A percentile compares a stretch with the other conserved stretches of the same genome.
phyloP scores from a whole-genome alignment of 1,284 basidiomycete species.

The Papiliotrema fonsecae region DNA sequence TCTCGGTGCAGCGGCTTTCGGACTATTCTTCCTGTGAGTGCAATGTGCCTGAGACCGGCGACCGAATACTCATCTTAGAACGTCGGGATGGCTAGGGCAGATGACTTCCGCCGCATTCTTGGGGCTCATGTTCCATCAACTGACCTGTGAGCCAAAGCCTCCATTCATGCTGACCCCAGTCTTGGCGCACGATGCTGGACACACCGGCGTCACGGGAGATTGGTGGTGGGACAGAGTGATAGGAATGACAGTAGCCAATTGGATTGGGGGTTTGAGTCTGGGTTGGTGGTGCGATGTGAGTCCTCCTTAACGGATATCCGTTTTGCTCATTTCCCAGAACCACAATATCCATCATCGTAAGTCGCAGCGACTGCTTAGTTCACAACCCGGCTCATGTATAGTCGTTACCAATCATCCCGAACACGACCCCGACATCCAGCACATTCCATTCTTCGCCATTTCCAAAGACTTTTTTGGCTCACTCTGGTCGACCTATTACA shows the following conservation, averaged over 20 bases:
- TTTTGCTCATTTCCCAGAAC: slow-evolving; percentile 56
- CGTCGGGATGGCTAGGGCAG: slow-evolving; percentile 42
- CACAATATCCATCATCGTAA: slow-evolving; percentile 89
- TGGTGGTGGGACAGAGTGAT: slow-evolving; percentile 78
- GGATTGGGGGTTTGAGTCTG: slow-evolving; percentile 85
- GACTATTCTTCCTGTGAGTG: slow-evolving; percentile 32
- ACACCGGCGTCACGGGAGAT: slow-evolving; percentile 85
- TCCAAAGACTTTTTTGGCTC: slow-evolving; percentile 77
- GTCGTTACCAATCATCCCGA: slow-evolving; percentile 96
- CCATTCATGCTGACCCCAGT: slow-evolving; percentile 46
- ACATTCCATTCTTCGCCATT: slow-evolving; percentile 95
- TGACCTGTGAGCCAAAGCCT: slow-evolving; percentile 54
- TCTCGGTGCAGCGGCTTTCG: slow-evolving; percentile 50
- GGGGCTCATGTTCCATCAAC: slow-evolving; percentile 90
- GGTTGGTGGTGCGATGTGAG: slow-evolving; percentile 97
- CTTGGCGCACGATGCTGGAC: slow-evolving; percentile 88
- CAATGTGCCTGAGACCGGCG: slow-evolving; percentile 48
- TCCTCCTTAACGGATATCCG: neutral
- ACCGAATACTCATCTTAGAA: slow-evolving; percentile 20
- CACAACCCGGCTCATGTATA: slow-evolving; percentile 36
- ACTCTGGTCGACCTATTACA: slow-evolving; percentile 93
- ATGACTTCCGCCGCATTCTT: slow-evolving; percentile 72
- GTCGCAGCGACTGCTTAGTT: slow-evolving; percentile 51
- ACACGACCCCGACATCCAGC: slow-evolving; percentile 84
- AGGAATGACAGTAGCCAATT: slow-evolving; percentile 66